Evolutionary conservation across 306 rosid species (phyloP), one percentile per base, ranked within the genome.

Genomic region (Begonia loranthoides): DNA sequence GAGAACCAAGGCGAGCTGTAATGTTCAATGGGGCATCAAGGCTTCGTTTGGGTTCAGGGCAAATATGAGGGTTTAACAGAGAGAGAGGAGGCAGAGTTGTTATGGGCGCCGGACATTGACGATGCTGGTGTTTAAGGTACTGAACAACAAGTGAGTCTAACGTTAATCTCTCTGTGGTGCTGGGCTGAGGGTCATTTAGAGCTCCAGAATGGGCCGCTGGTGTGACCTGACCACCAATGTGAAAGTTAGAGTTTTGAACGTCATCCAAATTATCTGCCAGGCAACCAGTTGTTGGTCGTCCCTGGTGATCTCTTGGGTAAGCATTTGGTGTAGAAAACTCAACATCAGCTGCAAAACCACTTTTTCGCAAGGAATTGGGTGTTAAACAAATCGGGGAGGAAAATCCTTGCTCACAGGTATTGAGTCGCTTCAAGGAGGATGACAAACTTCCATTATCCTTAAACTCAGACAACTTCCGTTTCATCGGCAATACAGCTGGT

Each of bases 11-110:
- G 41, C 99, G 86, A 22, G 89, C 84, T 10, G 99, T 80, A 15
- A 87, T 83, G 64, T 92, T 92, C 33, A 77, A 73, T 58, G 99
- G 99, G 48, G 96, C 99, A 50, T 92, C 96, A 21, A 92, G 82
- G 72, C 87, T 76, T 49, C 94, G 77, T 61, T 81, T 92, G 34
- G 96, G 99, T 70, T 92, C 96, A 17, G 99, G 99, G 68, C 99
- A 92, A 65, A 92, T 88, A 50, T 92, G 99, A 3, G 88, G 94
- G 45, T 87, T 87, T 28, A 92, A 56, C 40, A 92, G 84, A 67
- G 99, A 92, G 33, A 92, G 72, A 9, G 99, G 99, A 24, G 99
- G 99, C 55, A 92, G 99, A 19, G 99, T 92, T 38, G 99, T 92
- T 61, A 92, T 92, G 24, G 99, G 99, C 10, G 99, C 94, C 13